Conservation (phyloP, 1,284 basidiomycete genomes). For the Tilletiopsis washingtonensis region DNA sequence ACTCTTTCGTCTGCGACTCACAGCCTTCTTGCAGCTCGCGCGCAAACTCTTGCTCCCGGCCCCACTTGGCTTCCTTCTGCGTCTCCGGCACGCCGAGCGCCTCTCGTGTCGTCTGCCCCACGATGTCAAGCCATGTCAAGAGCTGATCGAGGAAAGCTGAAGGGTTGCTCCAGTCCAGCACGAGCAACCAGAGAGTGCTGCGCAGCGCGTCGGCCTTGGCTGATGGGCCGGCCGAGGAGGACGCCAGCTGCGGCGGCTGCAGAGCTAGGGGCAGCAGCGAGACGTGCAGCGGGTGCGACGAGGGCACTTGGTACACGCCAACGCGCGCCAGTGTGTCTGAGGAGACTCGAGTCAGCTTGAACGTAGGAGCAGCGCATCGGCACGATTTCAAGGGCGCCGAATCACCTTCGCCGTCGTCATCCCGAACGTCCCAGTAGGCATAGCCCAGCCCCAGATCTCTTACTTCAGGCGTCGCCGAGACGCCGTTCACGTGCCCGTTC, state of each 20-base stretch:
- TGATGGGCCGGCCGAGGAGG: conserved; percentile 6
- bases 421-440: conserved; percentile 35
- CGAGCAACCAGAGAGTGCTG: conserved; percentile 75
- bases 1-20: no score
- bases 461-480: background rate
- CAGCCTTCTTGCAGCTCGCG: conserved; percentile 69
- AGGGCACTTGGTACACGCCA: conserved; percentile 81
- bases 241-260: conserved; percentile 53
- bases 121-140: conserved; percentile 63
- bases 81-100: conserved; percentile 3
- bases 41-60: conserved; percentile 58
- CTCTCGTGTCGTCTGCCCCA: conserved; percentile 6
- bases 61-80: conserved; percentile 54
- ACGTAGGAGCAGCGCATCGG: background rate
- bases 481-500: background rate
- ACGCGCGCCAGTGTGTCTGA: conserved; percentile 49
- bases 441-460: conserved; percentile 31
- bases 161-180: conserved; percentile 91
- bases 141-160: conserved; percentile 85
- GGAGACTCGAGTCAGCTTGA: conserved; percentile 54
- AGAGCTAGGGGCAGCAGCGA: conserved; percentile 75
- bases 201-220: conserved; percentile 52
- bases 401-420: conserved; percentile 35
- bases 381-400: background rate
- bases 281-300: conserved; percentile 64